These are phyloP conservation scores for Wickerhamiella nectarea DNA, from an alignment of 805 yeast genomes.

Conservation along the genomic window DNA sequence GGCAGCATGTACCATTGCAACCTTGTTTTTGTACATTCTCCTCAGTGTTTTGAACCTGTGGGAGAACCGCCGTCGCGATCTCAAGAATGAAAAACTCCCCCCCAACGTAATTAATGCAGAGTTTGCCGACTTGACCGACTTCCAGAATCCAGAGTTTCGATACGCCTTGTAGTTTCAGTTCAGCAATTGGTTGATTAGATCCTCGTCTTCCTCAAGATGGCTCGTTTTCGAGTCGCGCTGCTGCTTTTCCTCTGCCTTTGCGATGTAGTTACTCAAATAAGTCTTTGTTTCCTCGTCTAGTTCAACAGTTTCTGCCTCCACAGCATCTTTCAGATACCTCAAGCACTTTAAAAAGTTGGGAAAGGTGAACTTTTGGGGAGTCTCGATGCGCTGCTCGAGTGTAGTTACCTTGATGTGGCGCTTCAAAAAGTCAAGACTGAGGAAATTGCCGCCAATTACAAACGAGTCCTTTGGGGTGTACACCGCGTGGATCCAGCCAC, in stretches of 20 bases:
- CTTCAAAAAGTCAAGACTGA: slow-evolving; percentile 48
- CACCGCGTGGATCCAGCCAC: slow-evolving; percentile 91
- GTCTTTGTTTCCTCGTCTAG: neutral
- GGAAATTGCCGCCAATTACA: slow-evolving; percentile 78
- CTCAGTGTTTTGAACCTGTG: slow-evolving; percentile 16
- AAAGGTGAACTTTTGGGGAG: slow-evolving; percentile 61
- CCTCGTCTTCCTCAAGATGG: neutral
- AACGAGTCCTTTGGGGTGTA: slow-evolving; percentile 68
- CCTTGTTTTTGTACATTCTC: slow-evolving; percentile 22
- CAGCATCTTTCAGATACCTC: slow-evolving; percentile 33
- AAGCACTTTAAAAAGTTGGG: slow-evolving; percentile 61
- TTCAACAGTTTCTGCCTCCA: neutral
- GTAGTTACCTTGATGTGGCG: slow-evolving; percentile 49
- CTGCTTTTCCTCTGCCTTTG: neutral
- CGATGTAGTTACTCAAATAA: neutral
- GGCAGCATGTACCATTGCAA: slow-evolving; percentile 38
- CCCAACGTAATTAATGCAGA: slow-evolving; percentile 3
- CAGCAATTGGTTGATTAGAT: neutral
- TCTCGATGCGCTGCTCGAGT: slow-evolving; percentile 55
- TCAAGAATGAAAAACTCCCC: slow-evolving; percentile 2
- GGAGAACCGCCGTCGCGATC: slow-evolving; percentile 11
- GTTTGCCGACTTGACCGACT: slow-evolving; percentile 39
- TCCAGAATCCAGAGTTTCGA: slow-evolving; percentile 39
- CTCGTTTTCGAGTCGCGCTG: neutral
- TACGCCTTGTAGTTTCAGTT: slow-evolving; percentile 20